phyloP scores from a whole-genome alignment of 257 asterid species.

The Penstemon newberryi region DNA sequence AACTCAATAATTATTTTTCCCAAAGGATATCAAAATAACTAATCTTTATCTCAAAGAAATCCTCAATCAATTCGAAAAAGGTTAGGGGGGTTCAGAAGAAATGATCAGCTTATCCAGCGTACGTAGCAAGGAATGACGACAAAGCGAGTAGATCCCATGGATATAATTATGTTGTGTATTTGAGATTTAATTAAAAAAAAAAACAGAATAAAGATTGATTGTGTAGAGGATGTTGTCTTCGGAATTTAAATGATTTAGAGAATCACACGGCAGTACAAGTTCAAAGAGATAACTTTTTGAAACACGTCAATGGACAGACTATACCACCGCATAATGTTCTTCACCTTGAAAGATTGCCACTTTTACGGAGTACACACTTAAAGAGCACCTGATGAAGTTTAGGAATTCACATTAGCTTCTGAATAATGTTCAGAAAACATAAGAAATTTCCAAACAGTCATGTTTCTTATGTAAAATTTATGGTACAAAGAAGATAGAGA shows the following conservation, averaged over 20 bases:
- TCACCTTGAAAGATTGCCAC: constrained; percentile 59
- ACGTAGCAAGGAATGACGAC: constrained; percentile 72
- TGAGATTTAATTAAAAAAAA: not conserved
- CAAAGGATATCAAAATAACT: constrained; percentile 19
- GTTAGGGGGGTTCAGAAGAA: constrained; percentile 7
- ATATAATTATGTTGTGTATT: constrained; percentile 4
- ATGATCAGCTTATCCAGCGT: constrained; percentile 63
- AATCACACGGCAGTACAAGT: constrained; percentile 90
- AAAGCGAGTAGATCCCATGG: constrained; percentile 78
- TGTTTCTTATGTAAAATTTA: not conserved
- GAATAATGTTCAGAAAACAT: constrained; percentile 15
- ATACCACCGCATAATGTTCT: constrained; percentile 85
- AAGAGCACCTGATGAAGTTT: constrained; percentile 39
- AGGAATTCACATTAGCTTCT: constrained; percentile 31
- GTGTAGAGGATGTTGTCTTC: not conserved
- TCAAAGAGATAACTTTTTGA: constrained; percentile 77
- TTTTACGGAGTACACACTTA: constrained; percentile 43
- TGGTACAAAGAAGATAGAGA: constrained; percentile 16
- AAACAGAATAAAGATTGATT: not conserved
- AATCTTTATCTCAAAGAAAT: constrained; percentile 7
- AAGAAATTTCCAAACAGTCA: not conserved
- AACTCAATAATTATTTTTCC: constrained; percentile 13
- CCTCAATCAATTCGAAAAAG: constrained; percentile 8
- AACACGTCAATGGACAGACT: constrained; percentile 75
- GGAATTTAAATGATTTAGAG: constrained; percentile 48